Conservation (phyloP, 2,329 filamentous ascomycete genomes). For the Penicillium sp. region DNA sequence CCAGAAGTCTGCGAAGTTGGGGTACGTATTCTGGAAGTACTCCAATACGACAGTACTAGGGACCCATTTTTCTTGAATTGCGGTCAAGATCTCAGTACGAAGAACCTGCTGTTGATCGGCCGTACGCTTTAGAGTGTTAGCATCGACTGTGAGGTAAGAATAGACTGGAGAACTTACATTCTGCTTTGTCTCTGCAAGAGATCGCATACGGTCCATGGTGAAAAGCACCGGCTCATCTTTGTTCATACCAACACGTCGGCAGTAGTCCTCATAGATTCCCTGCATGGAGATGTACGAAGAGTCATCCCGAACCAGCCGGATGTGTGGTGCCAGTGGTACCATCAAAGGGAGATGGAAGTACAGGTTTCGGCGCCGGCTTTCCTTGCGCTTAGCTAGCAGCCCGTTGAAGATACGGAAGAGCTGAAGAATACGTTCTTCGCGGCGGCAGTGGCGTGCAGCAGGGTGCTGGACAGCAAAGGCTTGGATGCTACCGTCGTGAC, state of each 20-base stretch:
- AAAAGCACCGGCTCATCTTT: slow-evolving; percentile 96
- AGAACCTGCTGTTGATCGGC: slow-evolving; percentile 72
- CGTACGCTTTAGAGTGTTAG: slow-evolving; percentile 47
- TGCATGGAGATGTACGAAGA: slow-evolving; percentile 92
- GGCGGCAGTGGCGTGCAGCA: slow-evolving; percentile 84
- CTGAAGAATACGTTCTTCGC: slow-evolving; percentile 93
- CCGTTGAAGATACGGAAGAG: slow-evolving; percentile 98
- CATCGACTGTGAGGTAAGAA: slow-evolving; percentile 1
- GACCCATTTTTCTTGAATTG: slow-evolving; percentile 93
- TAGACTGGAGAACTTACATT: slow-evolving; percentile 41
- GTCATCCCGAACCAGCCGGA: slow-evolving; percentile 94
- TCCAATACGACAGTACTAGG: slow-evolving; percentile 79
- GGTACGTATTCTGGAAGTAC: slow-evolving; percentile 87
- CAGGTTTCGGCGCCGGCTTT: slow-evolving; percentile 87
- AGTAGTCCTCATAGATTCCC: slow-evolving; percentile 95
- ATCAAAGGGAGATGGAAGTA: slow-evolving; percentile 96
- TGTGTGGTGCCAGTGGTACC: slow-evolving; percentile 91
- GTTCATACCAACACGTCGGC: slow-evolving; percentile 78
- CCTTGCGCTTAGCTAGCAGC: slow-evolving; percentile 87
- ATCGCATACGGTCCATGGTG: slow-evolving; percentile 90
- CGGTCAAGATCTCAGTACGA: slow-evolving; percentile 86
- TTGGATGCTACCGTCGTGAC: slow-evolving; percentile 96
- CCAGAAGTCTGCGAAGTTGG: slow-evolving; percentile 93
- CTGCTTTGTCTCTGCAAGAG: slow-evolving; percentile 70
- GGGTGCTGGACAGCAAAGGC: slow-evolving; percentile 96